Percentiles rank a stretch among this genome's conserved stretches.
Conservation (phyloP, 2,329 filamentous ascomycete species). For the Colletotrichum sp. region DNA sequence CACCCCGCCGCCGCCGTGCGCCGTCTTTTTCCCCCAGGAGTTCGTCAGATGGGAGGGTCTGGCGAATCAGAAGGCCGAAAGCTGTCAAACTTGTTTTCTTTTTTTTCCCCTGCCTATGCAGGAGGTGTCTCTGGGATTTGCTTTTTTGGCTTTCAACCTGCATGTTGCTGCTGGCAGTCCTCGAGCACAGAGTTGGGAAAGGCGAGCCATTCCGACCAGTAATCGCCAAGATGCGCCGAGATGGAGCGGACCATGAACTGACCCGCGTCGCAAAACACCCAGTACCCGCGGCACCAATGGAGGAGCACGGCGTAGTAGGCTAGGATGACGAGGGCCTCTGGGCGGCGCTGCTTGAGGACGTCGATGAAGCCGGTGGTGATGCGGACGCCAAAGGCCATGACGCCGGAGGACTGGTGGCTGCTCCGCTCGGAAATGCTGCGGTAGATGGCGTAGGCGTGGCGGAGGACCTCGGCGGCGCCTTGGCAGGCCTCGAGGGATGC, state of each 20-base stretch:
- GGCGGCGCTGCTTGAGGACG: constrained; percentile 35
- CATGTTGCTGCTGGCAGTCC: constrained; percentile 25
- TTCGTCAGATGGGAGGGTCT: not conserved
- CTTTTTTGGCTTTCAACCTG: not conserved
- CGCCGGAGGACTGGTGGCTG: constrained; percentile 33
- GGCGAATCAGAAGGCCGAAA: not conserved
- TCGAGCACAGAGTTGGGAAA: constrained; percentile 9
- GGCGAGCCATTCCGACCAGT: constrained; percentile 34
- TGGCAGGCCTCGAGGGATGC: constrained; percentile 31
- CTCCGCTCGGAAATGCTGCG: constrained; percentile 24
- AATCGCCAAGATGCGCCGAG: constrained; percentile 28
- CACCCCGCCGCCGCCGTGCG: not conserved
- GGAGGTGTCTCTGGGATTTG: not conserved
- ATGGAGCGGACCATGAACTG: constrained; percentile 30
- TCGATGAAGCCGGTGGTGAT: constrained; percentile 37
- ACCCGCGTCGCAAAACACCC: constrained; percentile 37
- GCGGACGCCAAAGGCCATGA: constrained; percentile 31
- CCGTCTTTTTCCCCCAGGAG: not conserved
- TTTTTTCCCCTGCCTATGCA: not conserved
- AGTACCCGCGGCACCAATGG: constrained; percentile 41
- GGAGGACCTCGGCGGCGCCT: constrained; percentile 30
- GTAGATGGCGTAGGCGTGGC: constrained; percentile 38
- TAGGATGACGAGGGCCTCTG: constrained; percentile 49
- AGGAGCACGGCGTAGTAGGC: constrained; percentile 54
- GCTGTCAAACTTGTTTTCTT: not conserved